Conservation (phyloP, 805 yeast species). For the Candida maltosa region DNA sequence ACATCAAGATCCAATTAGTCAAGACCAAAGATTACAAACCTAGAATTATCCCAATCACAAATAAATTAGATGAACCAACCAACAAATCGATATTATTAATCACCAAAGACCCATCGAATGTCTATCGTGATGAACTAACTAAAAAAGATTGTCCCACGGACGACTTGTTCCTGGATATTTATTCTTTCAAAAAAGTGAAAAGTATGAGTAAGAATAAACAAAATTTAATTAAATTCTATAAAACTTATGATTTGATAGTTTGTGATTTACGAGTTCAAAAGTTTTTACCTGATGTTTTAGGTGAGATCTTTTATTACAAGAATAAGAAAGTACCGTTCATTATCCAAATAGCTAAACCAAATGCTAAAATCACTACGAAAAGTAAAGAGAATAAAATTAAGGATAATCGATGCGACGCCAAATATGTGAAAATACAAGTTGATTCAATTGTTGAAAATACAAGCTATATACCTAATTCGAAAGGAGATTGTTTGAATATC, state of each 20-base stretch:
- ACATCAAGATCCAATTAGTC: constrained; percentile 25
- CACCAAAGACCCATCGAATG: constrained; percentile 70
- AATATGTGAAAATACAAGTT: constrained; percentile 61
- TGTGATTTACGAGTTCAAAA: constrained; percentile 69
- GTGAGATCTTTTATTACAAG: constrained; percentile 58
- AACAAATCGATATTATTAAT: constrained; percentile 55
- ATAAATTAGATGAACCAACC: constrained; percentile 47
- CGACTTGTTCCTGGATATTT: constrained; percentile 58
- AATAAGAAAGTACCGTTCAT: constrained; percentile 67
- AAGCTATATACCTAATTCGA: constrained; percentile 52
- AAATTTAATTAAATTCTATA: constrained; percentile 45
- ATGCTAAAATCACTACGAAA: constrained; percentile 17
- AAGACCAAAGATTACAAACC: constrained; percentile 38
- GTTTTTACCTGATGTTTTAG: constrained; percentile 55
- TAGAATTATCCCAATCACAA: constrained; percentile 48
- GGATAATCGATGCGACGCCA: constrained; percentile 62
- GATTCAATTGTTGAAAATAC: constrained; percentile 63
- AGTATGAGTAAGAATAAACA: constrained; percentile 41
- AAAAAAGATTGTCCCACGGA: constrained; percentile 53
- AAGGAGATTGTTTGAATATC: constrained; percentile 59
- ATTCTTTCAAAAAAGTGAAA: constrained; percentile 56
- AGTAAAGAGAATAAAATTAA: constrained; percentile 31
- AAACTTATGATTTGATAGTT: constrained; percentile 64
- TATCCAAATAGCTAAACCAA: constrained; percentile 54
- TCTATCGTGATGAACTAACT: constrained; percentile 48